Conservation (phyloP, 306 rosid genomes). For the Senna siamea region DNA sequence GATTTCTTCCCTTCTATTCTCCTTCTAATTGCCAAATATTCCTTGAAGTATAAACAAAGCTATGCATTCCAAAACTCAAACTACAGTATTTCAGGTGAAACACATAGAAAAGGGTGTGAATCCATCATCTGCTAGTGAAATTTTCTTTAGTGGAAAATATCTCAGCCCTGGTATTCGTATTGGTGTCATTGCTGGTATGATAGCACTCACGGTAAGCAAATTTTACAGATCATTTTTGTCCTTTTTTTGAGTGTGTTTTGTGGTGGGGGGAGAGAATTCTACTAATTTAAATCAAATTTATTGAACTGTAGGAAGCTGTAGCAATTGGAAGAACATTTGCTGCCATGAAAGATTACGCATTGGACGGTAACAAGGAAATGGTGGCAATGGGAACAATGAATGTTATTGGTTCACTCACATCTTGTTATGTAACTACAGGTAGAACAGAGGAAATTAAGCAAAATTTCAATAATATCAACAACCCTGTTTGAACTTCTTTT, state of each 20-base stretch:
- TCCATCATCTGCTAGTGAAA: slow-evolving; percentile 63
- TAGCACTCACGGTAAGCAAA: slow-evolving; percentile 76
- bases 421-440: slow-evolving; percentile 86
- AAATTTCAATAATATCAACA: not conserved
- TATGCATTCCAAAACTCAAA: not conserved
- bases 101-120: slow-evolving; percentile 65
- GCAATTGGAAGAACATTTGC: slow-evolving; percentile 98
- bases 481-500: not conserved
- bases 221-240: not conserved
- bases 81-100: slow-evolving; percentile 54
- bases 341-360: slow-evolving; percentile 66
- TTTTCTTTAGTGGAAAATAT: slow-evolving; percentile 68
- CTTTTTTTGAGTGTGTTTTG: too few relatives aligned
- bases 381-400: slow-evolving; percentile 92
- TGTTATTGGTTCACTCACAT: slow-evolving; percentile 79
- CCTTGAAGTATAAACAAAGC: not conserved
- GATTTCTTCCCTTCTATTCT: too few relatives aligned
- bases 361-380: slow-evolving; percentile 95
- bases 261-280: not conserved
- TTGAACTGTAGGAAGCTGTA: slow-evolving; percentile 72
- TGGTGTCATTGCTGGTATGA: slow-evolving; percentile 66
- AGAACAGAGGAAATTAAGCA: not conserved
- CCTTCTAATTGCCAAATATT: too few relatives aligned
- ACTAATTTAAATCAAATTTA: not conserved
- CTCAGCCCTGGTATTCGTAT: slow-evolving; percentile 59